Base-by-base conservation (phyloP, 345 rosid species). In the Eucalyptus erythrocorys region DNA sequence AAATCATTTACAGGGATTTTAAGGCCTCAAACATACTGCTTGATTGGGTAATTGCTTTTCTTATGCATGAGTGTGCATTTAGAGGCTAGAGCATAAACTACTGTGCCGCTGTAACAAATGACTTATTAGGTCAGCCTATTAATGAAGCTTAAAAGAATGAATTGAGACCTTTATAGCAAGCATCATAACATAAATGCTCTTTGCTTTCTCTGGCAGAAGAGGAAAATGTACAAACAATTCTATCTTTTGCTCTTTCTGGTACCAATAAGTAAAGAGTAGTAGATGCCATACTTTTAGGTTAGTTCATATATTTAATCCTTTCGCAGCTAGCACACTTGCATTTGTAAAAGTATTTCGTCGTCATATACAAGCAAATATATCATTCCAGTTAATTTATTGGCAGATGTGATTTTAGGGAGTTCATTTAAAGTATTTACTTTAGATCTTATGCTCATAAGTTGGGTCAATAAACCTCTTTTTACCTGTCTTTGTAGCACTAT, bases 11-110 rank as follows among this genome's bases (percentile, higher is more conserved):
- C 90, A 91, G 97, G 89, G 98, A 96, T 91, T 96, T 97, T 89
- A 95, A 96, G 94, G 95, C 99, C 64, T 94, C 98, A 8, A 96
- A 95, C 90, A 95, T 97, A 85, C 92, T 96, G 90, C 94, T 97
- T 42, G 98, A 96, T 85, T 90, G 82, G 95, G 99, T 97, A 88
- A 91, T 96, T 92, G 86, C 57, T 55, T 42, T n/a, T 37, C n/a
- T 53, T 86, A 19, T 86, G 68, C 40, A 16, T 47, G 13, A 24
- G 37, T 40, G 51, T 40, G 53, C 59, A n/a, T 76, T 37, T 76
- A 11, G 82, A 76, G 47, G 16, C 47, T 76, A 37, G 82, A 37
- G 15, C 82, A 76, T 76, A 21, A 47, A 76, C 47, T 40, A 43
- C 47, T 76, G 82, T 40, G 47, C 82, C 27, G 1, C 82, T 76